These are phyloP conservation scores for Komagataea norvegica DNA, from an alignment of 1,139 yeast species.

Conservation along the genomic window DNA sequence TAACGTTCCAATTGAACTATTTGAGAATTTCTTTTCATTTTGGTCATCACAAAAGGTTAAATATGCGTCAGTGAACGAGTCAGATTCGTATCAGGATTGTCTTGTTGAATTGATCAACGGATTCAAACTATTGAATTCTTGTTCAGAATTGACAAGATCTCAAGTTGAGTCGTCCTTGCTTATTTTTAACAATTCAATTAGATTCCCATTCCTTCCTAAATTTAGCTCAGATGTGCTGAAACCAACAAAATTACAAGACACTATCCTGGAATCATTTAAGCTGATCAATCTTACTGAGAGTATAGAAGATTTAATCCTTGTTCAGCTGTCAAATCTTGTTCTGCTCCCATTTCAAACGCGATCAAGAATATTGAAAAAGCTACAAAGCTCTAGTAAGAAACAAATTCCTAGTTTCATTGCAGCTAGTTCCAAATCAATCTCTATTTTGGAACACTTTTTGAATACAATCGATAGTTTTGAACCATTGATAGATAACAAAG, in stretches of 20 bases:
- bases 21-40: slow-evolving; percentile 47
- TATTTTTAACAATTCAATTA: slow-evolving; percentile 53
- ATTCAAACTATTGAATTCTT: slow-evolving; percentile 42
- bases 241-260: slow-evolving; percentile 52
- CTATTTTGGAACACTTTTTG: slow-evolving; percentile 38
- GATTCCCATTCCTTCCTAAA: slow-evolving; percentile 62
- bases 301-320: slow-evolving; percentile 38
- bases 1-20: slow-evolving; percentile 33
- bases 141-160: slow-evolving; percentile 26
- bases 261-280: slow-evolving; percentile 43
- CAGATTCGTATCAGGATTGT: slow-evolving; percentile 52
- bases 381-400: slow-evolving; percentile 28
- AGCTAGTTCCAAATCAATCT: slow-evolving; percentile 49
- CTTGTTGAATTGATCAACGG: slow-evolving; percentile 46
- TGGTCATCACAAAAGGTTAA: slow-evolving; percentile 61
- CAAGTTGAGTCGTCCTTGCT: slow-evolving; percentile 39
- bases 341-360: slow-evolving; percentile 58
- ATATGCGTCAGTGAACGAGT: slow-evolving; percentile 44
- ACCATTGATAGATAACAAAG: slow-evolving; percentile 41
- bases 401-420: slow-evolving; percentile 68
- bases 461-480: slow-evolving; percentile 30
- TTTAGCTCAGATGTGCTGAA: slow-evolving; percentile 39
- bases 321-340: slow-evolving; percentile 49
- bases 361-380: slow-evolving; percentile 42
- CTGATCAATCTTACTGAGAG: slow-evolving; percentile 32